Percentiles rank a stretch among this genome's conserved stretches.
Conservation (phyloP, 108 stramenopile species). For the Chaetoceros muelleri region DNA sequence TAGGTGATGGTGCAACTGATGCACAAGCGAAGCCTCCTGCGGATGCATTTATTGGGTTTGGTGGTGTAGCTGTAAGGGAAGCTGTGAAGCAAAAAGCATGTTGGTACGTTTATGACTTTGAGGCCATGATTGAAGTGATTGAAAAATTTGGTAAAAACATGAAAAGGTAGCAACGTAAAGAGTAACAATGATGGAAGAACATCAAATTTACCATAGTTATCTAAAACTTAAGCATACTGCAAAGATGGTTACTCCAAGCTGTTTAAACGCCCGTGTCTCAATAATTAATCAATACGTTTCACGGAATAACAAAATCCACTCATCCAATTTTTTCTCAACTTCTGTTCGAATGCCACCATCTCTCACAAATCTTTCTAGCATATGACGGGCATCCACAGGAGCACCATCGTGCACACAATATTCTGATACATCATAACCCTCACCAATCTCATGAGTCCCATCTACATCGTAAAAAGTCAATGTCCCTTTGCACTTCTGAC, state of each 20-base stretch:
- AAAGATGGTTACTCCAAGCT: too few species aligned
- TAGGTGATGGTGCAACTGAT: slow-evolving; percentile 99
- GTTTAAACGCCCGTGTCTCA: not conserved
- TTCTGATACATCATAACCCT: slow-evolving; percentile 65
- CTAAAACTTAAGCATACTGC: not conserved
- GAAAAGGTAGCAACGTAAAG: not conserved
- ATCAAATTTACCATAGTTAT: not conserved
- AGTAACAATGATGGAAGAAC: not conserved
- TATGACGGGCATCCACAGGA: slow-evolving; percentile 32
- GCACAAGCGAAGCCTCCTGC: slow-evolving; percentile 98
- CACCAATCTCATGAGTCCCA: slow-evolving; percentile 69
- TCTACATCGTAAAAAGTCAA: slow-evolving; percentile 73
- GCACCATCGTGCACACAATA: slow-evolving; percentile 47
- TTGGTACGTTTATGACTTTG: slow-evolving; percentile 93
- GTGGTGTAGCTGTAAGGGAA: slow-evolving; percentile 84
- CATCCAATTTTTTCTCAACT: slow-evolving; percentile 53
- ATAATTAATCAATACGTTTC: slow-evolving; percentile 29
- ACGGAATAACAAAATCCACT: slow-evolving; percentile 65
- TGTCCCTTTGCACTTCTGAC: slow-evolving; percentile 37
- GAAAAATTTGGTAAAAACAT: slow-evolving; percentile 4
- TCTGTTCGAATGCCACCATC: slow-evolving; percentile 62
- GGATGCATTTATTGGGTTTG: slow-evolving; percentile 94
- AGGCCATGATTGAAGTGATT: slow-evolving; percentile 62
- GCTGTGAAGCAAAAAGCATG: slow-evolving; percentile 82
- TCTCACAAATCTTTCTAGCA: slow-evolving; percentile 64